Evolutionary conservation across 2,329 filamentous ascomycete genomes (phyloP).

Genomic region (Fusarium succisae): DNA sequence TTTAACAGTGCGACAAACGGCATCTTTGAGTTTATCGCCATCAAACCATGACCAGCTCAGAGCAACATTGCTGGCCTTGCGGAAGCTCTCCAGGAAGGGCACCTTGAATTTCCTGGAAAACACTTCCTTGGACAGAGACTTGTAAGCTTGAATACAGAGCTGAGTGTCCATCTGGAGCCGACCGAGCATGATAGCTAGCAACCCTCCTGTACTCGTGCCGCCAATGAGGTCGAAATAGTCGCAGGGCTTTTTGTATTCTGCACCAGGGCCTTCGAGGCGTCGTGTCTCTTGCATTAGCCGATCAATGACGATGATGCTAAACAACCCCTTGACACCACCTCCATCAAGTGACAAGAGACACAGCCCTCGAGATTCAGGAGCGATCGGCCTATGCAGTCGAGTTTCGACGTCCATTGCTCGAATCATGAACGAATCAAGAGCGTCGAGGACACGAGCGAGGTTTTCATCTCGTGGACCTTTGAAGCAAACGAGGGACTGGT

Average conservation of each 20-base stretch:
- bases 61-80: background rate
- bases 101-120: background rate
- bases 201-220: background rate
- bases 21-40: background rate
- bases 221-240: background rate
- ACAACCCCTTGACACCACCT: background rate
- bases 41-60: background rate
- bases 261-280: background rate
- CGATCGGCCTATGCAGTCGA: background rate
- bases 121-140: background rate
- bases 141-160: background rate
- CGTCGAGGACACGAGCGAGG: background rate
- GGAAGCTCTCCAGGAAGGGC: background rate
- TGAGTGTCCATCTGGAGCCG: background rate
- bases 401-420: background rate
- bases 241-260: background rate
- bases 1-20: background rate
- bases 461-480: background rate
- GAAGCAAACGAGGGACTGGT: background rate
- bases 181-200: background rate
- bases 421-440: background rate
- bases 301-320: background rate
- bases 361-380: background rate
- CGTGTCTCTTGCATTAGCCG: background rate
- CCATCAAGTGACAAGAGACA: background rate